These are phyloP conservation scores for Colletotrichum noveboracense DNA, from an alignment of 2,329 filamentous ascomycete genomes.

Conservation along the genomic window DNA sequence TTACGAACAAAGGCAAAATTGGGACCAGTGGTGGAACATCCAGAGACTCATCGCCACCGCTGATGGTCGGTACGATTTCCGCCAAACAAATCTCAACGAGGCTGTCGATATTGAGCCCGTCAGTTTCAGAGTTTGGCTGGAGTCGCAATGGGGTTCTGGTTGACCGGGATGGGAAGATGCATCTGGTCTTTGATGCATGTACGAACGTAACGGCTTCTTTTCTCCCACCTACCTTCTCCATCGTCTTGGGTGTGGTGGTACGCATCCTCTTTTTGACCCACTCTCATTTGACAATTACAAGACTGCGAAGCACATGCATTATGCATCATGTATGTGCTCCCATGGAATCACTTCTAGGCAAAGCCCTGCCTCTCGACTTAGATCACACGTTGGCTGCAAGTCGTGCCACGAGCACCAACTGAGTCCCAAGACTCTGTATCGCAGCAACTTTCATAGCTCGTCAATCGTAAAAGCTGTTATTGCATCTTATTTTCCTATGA, in stretches of 20 bases:
- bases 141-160: conserved; percentile 46
- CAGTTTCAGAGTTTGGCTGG: conserved; percentile 60
- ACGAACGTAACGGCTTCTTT: not conserved
- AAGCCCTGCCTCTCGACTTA: not conserved
- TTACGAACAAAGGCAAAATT: conserved; percentile 52
- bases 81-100: conserved; percentile 64
- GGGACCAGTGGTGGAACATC: conserved; percentile 56
- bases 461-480: not conserved
- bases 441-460: not conserved
- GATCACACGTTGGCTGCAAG: not conserved
- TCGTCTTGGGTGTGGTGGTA: not conserved
- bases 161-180: not conserved
- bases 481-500: not conserved
- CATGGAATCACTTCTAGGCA: not conserved
- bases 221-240: not conserved
- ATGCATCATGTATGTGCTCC: not conserved
- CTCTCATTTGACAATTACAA: not conserved
- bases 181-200: not conserved
- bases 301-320: not conserved
- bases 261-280: not conserved
- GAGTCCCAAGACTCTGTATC: not conserved
- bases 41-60: conserved; percentile 71
- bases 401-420: not conserved
- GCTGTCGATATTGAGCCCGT: conserved; percentile 52
- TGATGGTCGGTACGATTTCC: conserved; percentile 71